Percentiles rank a stretch among this genome's conserved stretches.
phyloP scores from a whole-genome alignment of 495 filamentous ascomycete species.

The Aspergillus homomorphus region DNA sequence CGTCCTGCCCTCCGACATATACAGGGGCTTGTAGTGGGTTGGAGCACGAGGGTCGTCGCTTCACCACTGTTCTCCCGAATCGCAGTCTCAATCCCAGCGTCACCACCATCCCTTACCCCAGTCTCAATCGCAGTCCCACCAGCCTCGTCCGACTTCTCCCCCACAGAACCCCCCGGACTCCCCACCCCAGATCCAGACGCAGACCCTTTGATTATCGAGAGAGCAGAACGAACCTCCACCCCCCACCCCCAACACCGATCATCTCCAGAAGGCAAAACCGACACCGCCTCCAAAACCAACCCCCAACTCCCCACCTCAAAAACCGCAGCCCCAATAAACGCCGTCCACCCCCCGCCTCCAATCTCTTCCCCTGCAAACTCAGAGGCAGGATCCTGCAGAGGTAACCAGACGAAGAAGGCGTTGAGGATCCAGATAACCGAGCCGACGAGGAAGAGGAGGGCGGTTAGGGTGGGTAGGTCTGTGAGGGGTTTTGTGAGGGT shows the following conservation, averaged over 20 bases:
- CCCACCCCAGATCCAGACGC: constrained; percentile 34
- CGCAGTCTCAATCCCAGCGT: constrained; percentile 43
- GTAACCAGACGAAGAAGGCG: constrained; percentile 65
- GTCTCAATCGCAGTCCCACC: constrained; percentile 53
- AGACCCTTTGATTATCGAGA: too few relatives aligned
- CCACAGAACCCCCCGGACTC: background rate
- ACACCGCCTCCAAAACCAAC: too few relatives aligned
- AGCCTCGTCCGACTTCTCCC: constrained; percentile 19
- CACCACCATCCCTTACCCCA: background rate
- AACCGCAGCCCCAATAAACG: too few relatives aligned
- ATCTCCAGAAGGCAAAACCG: too few relatives aligned
- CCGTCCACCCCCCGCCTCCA: constrained; percentile 58
- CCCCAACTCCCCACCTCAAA: too few relatives aligned
- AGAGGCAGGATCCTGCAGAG: constrained; percentile 49
- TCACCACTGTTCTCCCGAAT: constrained; percentile 57
- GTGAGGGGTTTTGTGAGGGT: constrained; percentile 46
- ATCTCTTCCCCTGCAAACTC: constrained; percentile 53
- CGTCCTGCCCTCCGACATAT: too few relatives aligned
- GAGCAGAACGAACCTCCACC: too few relatives aligned
- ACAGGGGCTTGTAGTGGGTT: constrained; percentile 38
- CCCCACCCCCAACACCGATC: too few relatives aligned
- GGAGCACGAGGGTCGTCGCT: constrained; percentile 57
- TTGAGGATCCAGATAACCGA: constrained; percentile 66
- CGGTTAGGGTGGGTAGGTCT: constrained; percentile 69
- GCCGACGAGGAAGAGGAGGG: constrained; percentile 60